Base-by-base conservation (phyloP, 2,329 filamentous ascomycete genomes). In the Nectriaceae sp. region DNA sequence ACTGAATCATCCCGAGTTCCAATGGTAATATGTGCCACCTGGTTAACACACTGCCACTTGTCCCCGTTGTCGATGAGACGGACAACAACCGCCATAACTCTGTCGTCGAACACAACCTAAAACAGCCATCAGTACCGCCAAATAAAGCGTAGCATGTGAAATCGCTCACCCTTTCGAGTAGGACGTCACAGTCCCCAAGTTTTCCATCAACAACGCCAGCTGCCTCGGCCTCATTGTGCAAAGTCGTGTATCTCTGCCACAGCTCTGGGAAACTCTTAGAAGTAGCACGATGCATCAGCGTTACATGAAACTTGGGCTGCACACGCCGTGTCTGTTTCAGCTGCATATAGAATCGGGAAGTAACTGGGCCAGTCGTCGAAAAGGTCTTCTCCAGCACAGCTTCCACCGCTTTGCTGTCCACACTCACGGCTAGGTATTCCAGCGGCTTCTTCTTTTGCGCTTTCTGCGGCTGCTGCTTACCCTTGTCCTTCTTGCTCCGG, bases 81-180 rank as follows among this genome's bases (percentile, higher is more conserved):
- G 15, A 90, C 90, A 3, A 96, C 89, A 48, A 99, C 87, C 5
- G 90, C 87, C 94, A 99, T 97, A 63, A 97, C 76, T 4, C 90
- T 82, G 53, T 85, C 77, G 63, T 97, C 88, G 78, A 87, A 97
- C 8, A 99, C 85, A 40, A 97, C 70, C 76, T 79, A 39, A 3
- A 5, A 76, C 13, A 19, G 47, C n/a, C n/a, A 36, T 60, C 40
- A 64, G 56, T 20, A 31, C 5, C 11, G 5, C 19, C n/a, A n/a
- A 39, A 37, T 49, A 10, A 15, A 21, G 5, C n/a, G 11, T 21
- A 16, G 16, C 22, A 5, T 21, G 4, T 20, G 26, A 31, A 15
- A 6, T 29, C 16, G 33, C 73, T 65, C 65, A 78, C 80, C 44
- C 82, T 76, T 70, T 87, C 84, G 8, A 88, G 71, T 56, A 81